Conservation (phyloP, 225 moss, liverwort and hornwort genomes). For the Pseudisothecium myosuroides region DNA sequence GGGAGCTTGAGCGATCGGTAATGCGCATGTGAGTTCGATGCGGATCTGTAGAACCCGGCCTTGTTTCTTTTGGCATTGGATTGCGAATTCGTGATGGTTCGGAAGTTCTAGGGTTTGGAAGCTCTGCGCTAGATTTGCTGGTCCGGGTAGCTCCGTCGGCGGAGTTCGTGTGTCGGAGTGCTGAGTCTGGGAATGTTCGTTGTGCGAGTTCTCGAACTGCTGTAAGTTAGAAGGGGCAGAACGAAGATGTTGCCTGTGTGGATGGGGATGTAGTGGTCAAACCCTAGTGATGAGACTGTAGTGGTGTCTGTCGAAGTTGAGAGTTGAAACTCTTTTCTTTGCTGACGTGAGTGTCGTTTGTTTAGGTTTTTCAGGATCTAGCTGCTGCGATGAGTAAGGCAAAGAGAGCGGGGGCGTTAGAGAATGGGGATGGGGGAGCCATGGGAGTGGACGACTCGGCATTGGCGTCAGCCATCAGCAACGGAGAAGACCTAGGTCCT, state of each 20-base stretch:
- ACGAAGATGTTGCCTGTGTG: neutral
- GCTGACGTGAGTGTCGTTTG: neutral
- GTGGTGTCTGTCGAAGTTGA: neutral
- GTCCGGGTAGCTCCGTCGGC: neutral
- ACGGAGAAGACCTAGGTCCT: constrained; percentile 88
- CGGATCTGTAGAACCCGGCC: neutral
- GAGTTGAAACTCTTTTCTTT: neutral
- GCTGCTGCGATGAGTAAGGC: constrained; percentile 27
- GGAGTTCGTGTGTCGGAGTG: neutral
- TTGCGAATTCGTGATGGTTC: neutral
- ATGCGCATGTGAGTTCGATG: neutral
- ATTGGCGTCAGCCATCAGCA: constrained; percentile 80
- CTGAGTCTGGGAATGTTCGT: neutral
- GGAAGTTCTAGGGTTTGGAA: constrained; percentile 9
- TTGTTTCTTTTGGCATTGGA: neutral
- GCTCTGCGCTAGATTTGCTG: neutral
- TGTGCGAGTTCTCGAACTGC: neutral
- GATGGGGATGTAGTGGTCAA: neutral
- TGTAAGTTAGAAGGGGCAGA: neutral
- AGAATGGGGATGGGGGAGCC: constrained; percentile 62
- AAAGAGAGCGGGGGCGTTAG: constrained; percentile 32
- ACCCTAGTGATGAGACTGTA: neutral
- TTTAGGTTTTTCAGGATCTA: neutral
- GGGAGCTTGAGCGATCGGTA: neutral
- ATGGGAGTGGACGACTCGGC: constrained; percentile 82